These are phyloP conservation scores for Colletotrichum paranaense DNA, from an alignment of 2,329 filamentous ascomycete genomes.

Conservation along the genomic window DNA sequence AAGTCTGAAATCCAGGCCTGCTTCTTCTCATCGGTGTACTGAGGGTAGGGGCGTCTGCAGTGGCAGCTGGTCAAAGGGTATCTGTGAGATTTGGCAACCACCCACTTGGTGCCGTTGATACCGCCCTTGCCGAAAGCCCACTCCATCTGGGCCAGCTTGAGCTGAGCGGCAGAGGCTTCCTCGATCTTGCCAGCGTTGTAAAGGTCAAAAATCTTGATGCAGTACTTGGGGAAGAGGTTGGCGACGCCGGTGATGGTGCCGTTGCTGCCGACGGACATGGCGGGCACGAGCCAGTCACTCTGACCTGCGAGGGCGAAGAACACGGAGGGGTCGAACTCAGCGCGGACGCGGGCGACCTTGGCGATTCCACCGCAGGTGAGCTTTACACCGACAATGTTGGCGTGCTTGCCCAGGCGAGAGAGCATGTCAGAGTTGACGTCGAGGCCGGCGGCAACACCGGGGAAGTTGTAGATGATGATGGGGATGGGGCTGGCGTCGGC, in stretches of 20 bases:
- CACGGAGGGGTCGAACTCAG: slow-evolving; percentile 59
- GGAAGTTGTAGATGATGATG: slow-evolving; percentile 80
- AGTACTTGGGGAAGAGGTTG: slow-evolving; percentile 69
- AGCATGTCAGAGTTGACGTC: slow-evolving; percentile 77
- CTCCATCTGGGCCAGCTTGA: slow-evolving; percentile 63
- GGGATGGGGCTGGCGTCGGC: slow-evolving; percentile 71
- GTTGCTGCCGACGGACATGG: slow-evolving; percentile 66
- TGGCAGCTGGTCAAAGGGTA: slow-evolving; percentile 63
- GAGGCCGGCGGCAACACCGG: slow-evolving; percentile 73
- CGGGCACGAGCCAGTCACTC: slow-evolving; percentile 76
- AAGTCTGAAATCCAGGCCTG: slow-evolving; percentile 45
- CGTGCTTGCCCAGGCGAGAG: slow-evolving; percentile 64
- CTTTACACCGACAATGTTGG: slow-evolving; percentile 77
- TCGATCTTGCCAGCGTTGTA: slow-evolving; percentile 57
- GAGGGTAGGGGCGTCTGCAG: slow-evolving; percentile 65
- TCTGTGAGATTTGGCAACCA: slow-evolving; percentile 64
- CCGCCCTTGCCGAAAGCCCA: slow-evolving; percentile 68
- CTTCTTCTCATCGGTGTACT: slow-evolving; percentile 51
- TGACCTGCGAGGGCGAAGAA: slow-evolving; percentile 80
- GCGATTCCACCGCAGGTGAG: slow-evolving; percentile 80
- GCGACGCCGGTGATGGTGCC: slow-evolving; percentile 73
- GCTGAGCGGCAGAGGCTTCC: slow-evolving; percentile 61
- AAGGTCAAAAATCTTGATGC: slow-evolving; percentile 60
- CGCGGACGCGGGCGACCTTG: slow-evolving; percentile 73
- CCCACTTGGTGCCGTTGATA: slow-evolving; percentile 71